Base-by-base conservation (phyloP, 2,329 filamentous ascomycete genomes). In the Alternaria arborescens region DNA sequence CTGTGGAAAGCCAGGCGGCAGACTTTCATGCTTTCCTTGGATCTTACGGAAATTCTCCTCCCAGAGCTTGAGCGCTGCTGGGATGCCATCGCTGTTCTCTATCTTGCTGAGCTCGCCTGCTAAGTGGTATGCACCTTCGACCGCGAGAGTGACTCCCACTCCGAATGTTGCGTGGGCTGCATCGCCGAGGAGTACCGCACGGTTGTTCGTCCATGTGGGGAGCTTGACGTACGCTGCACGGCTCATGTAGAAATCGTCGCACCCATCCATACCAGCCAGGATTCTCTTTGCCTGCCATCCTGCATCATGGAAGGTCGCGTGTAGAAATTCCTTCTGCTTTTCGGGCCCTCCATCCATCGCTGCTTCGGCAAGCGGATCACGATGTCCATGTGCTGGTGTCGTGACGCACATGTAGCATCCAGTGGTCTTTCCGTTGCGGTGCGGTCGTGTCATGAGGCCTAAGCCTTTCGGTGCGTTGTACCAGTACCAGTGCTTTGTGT, bases 131-230 rank as follows among this genome's bases (percentile, higher is more conserved):
- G 76, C 76, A 2, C 79, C 79, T 4, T 74, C 62, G 22, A 82
- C 75, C 2, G 79, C 79, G 3, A 78, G 64, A 8, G 71, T 75
- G 5, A 72, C 71, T 1, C 74, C 73, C 5, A 74, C 50, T 10
- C 72, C 73, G 44, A 74, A 71, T 0, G 69, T 76, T 22, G 74
- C 76, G 47, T 77, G 78, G 0, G 72, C 80, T 1, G 87, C 84
- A 62, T 89, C 86, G 0, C 86, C 87, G 0, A 88, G 52, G 0
- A 87, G 75, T 1, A 79, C 81, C 3, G 87, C 79, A 0, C 85
- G 81, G 0, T 83, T 82, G 0, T 75, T 75, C 4, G 74, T 81
- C 83, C 81, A 87, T 5, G 63, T 65, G 0, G 79, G 69, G 54
- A 83, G 60, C 42, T 80, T 81, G 30, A 88, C 80, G 32, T 82